phyloP scores from a whole-genome alignment of 352 stramenopile genomes.

The Phytophthora fragariaefolia region DNA sequence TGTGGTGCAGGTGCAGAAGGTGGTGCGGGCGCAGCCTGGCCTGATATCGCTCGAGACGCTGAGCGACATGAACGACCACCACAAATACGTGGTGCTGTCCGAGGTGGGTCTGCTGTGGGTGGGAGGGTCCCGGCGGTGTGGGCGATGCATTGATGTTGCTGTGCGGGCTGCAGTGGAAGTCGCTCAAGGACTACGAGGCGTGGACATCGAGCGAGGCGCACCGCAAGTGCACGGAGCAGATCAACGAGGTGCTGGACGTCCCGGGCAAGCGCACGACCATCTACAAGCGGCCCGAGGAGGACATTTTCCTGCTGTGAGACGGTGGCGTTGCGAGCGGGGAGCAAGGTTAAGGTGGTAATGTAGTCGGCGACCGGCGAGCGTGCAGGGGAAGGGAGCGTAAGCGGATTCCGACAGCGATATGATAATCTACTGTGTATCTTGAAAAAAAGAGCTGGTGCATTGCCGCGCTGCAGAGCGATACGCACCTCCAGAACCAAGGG shows the following conservation, averaged over 20 bases:
- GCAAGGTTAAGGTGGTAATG: slow-evolving; percentile 22
- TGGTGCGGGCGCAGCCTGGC: slow-evolving; percentile 77
- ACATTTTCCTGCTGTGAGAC: slow-evolving; percentile 85
- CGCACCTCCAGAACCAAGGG: neutral
- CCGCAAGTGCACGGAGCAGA: slow-evolving; percentile 82
- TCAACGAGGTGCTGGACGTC: slow-evolving; percentile 88
- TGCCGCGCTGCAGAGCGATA: neutral
- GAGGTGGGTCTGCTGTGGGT: slow-evolving; percentile 50
- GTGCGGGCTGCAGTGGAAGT: slow-evolving; percentile 62
- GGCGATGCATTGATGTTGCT: slow-evolving; percentile 1
- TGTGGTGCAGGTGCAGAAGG: slow-evolving; percentile 64
- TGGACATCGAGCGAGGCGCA: slow-evolving; percentile 83
- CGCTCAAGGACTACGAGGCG: slow-evolving; percentile 79
- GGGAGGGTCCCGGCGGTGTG: neutral
- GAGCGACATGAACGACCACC: slow-evolving; percentile 83
- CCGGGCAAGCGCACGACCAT: slow-evolving; percentile 88
- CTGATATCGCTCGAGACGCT: slow-evolving; percentile 85
- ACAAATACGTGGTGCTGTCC: slow-evolving; percentile 89
- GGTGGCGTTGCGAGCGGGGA: too few relatives aligned
- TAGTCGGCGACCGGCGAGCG: slow-evolving; percentile 11
- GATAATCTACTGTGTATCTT: slow-evolving; percentile 19
- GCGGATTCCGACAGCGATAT: slow-evolving; percentile 13
- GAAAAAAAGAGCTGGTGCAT: slow-evolving; percentile 5
- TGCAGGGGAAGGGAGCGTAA: neutral
- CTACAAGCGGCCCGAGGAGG: slow-evolving; percentile 79